phyloP scores from a whole-genome alignment of 139 green algal genomes.

The Astrephomene gubernaculifera region DNA sequence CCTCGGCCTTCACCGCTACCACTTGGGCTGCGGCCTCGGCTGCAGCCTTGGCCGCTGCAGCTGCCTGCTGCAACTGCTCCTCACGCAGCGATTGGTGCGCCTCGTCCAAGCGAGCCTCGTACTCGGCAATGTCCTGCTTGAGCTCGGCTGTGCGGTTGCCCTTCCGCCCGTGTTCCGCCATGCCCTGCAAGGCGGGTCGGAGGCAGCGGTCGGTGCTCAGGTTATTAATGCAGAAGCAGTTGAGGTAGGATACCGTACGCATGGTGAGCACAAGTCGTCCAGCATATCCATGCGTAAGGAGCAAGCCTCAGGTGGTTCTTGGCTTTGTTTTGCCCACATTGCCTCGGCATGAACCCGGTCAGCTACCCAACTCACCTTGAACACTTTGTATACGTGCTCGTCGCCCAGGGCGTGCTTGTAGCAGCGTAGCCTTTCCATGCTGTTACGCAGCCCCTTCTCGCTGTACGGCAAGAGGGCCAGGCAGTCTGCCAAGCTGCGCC shows the following conservation, averaged over 20 bases:
- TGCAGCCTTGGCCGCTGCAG: not conserved
- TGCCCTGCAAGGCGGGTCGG: not conserved
- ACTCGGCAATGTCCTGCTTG: not conserved
- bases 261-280: too few relatives aligned
- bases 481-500: slow-evolving; percentile 91
- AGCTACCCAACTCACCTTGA: slow-evolving; percentile 53
- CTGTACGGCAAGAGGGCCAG: slow-evolving; percentile 78
- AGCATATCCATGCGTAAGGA: too few relatives aligned
- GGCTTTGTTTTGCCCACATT: too few relatives aligned
- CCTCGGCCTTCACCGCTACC: too few relatives aligned
- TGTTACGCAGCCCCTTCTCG: slow-evolving; percentile 84
- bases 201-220: not conserved
- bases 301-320: too few relatives aligned
- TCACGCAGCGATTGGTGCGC: slow-evolving; percentile 16
- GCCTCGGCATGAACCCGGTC: too few relatives aligned
- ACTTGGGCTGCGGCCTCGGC: not conserved
- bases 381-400: slow-evolving; percentile 66
- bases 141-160: slow-evolving; percentile 20
- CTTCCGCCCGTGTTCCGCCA: slow-evolving; percentile 23
- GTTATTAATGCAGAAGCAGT: too few relatives aligned
- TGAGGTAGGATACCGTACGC: too few relatives aligned
- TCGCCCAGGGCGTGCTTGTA: slow-evolving; percentile 87
- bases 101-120: slow-evolving; percentile 18
- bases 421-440: slow-evolving; percentile 79
- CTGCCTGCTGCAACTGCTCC: slow-evolving; percentile 22